Conservation (phyloP, 1,284 basidiomycete species). For the Fomitiporia mediterranea region DNA sequence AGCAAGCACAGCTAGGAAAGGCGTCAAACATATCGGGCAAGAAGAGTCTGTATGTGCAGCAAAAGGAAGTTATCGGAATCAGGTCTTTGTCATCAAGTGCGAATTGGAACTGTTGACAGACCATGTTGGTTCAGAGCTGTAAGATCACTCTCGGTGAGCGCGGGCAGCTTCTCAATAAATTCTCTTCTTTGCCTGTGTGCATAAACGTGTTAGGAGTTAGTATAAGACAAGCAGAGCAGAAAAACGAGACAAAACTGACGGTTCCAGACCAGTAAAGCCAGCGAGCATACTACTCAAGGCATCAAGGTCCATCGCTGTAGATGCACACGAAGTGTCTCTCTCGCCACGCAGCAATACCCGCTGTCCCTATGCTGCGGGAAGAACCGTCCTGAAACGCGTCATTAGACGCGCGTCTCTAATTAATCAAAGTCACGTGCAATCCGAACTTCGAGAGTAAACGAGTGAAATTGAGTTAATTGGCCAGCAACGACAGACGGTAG, state of each 20-base stretch:
- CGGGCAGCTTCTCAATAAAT: constrained; percentile 37
- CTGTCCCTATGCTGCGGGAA: too few species aligned
- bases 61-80: too few species aligned
- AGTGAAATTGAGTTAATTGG: constrained; percentile 1
- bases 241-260: constrained; percentile 23
- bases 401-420: not conserved
- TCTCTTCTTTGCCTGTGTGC: constrained; percentile 31
- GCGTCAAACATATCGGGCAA: constrained; percentile 68
- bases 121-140: constrained; percentile 35
- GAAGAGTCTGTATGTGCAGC: constrained; percentile 54
- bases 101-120: constrained; percentile 33
- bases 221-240: too few species aligned
- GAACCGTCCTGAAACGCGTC: too few species aligned
- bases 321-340: too few species aligned
- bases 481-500: constrained; percentile 15
- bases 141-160: constrained; percentile 40
- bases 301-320: too few species aligned
- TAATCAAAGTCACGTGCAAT: constrained; percentile 9
- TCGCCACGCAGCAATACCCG: too few species aligned
- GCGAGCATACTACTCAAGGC: too few species aligned
- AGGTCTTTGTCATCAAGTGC: too few species aligned
- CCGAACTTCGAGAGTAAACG: not conserved
- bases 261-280: too few species aligned
- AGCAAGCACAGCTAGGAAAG: constrained; percentile 58
- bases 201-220: too few species aligned